Base-by-base conservation (phyloP, 2,329 filamentous ascomycete genomes). In the Tolypocladium amazonense region DNA sequence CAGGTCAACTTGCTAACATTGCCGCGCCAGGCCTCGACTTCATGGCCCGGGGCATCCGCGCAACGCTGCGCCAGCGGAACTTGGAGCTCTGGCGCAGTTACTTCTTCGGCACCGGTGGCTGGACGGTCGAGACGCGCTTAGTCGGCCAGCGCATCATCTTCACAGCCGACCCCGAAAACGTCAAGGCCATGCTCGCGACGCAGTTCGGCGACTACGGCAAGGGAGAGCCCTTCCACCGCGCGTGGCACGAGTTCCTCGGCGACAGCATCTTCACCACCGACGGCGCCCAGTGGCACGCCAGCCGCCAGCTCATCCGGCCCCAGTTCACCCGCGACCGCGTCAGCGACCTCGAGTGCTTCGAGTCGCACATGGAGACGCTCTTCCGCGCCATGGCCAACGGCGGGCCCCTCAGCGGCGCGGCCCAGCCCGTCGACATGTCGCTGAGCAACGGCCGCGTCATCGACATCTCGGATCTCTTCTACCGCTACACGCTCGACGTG, bases 291-390 rank as follows among this genome's bases (percentile, higher is more conserved):
- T 96, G 92, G 92, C 89, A 93, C 65, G 81, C 82, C 59, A 91
- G 87, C 58, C 82, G 92, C n/a, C 86, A 90, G 64, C 79, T 96
- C 61, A 86, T 97, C 63, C 82, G 92, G 2, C 92, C 92, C 0
- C 90, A 95, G 68, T 96, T 96, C 73, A 86, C 91, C 68, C 88
- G 88, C 66, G 89, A 95, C 68, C 88, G 92, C 25, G 84, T 96
- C 41, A 88, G 87, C 63, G 90, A 96, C 71, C 76, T 96, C 62
- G 81, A 90, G 57, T 86, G 88, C 61, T 92, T 96, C 69, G 92
- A 96, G 74, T 77, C 79, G 27, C 91, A 96, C 69, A 81, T 92
- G 30, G 80, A 89, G 68, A 82, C 84, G 0, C 78, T 96, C n/a
- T 84, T 95, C 70, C 77, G 79, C 25, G 80, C 87, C 65, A 82